phyloP scores from a whole-genome alignment of 202 grass and related monocot genomes.

The Brachypodium distachyon region DNA sequence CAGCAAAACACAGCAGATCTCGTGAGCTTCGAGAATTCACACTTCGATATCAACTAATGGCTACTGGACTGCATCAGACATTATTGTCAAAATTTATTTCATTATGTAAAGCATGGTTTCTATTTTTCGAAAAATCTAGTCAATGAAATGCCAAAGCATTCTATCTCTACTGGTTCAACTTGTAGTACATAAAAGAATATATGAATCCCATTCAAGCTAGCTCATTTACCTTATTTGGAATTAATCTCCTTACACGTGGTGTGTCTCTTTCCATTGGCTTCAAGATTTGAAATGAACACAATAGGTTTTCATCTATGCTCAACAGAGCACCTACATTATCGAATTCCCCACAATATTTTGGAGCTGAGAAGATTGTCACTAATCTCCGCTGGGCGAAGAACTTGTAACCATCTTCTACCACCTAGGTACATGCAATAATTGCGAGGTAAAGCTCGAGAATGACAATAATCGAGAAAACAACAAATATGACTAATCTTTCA shows the following conservation, averaged over 20 bases:
- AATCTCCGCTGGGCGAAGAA: constrained; percentile 71
- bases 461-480: background rate
- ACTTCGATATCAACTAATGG: background rate
- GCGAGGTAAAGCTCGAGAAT: constrained; percentile 9
- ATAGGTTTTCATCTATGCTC: constrained; percentile 56
- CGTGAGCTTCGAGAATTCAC: background rate
- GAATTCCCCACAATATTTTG: constrained; percentile 70
- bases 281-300: constrained; percentile 75
- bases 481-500: background rate
- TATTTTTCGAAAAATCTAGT: background rate
- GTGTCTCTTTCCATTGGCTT: constrained; percentile 33
- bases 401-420: constrained; percentile 70
- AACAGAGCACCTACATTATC: constrained; percentile 63
- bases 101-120: background rate
- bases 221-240: constrained; percentile 63
- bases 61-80: background rate
- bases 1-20: background rate
- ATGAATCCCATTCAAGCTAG: background rate
- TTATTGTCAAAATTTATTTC: background rate
- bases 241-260: constrained; percentile 24
- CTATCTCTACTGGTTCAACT: background rate
- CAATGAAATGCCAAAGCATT: background rate
- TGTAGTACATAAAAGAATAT: background rate
- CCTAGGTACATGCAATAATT: constrained; percentile 15
- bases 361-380: constrained; percentile 81